Evolutionary conservation across 768 basidiomycete genomes (phyloP).

Genomic region (Macrolepiota fuliginosa): DNA sequence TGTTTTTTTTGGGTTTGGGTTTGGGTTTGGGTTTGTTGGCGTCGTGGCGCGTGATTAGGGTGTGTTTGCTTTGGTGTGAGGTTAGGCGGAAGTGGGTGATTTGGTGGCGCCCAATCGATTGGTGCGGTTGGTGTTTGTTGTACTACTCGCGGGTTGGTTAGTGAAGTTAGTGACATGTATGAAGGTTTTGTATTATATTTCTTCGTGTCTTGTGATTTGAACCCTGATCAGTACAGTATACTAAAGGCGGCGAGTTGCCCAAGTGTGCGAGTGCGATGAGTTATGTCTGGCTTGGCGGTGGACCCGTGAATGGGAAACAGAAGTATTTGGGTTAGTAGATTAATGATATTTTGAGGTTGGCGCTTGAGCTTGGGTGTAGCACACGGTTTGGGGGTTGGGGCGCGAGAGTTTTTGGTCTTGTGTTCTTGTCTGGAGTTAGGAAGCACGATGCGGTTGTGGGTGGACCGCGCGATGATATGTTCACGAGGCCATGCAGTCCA

Average conservation of each 20-base stretch:
- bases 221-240: neutral
- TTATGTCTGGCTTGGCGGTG: neutral
- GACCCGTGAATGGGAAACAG: neutral
- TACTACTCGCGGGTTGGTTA: no score
- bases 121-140: neutral
- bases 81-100: neutral
- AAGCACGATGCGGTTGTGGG: neutral
- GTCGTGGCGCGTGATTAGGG: neutral
- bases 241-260: no score
- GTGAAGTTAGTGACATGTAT: no score
- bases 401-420: neutral
- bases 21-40: neutral
- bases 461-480: neutral
- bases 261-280: neutral
- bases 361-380: neutral
- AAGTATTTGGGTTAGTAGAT: neutral
- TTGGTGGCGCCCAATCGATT: neutral
- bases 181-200: neutral
- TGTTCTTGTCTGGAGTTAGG: neutral
- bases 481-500: neutral
- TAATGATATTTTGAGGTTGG: neutral
- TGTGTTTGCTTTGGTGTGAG: no score
- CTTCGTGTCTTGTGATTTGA: neutral
- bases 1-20: no score
- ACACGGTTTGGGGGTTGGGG: neutral